phyloP scores from a whole-genome alignment of 768 basidiomycete genomes.

The Austroboletus eburneus region DNA sequence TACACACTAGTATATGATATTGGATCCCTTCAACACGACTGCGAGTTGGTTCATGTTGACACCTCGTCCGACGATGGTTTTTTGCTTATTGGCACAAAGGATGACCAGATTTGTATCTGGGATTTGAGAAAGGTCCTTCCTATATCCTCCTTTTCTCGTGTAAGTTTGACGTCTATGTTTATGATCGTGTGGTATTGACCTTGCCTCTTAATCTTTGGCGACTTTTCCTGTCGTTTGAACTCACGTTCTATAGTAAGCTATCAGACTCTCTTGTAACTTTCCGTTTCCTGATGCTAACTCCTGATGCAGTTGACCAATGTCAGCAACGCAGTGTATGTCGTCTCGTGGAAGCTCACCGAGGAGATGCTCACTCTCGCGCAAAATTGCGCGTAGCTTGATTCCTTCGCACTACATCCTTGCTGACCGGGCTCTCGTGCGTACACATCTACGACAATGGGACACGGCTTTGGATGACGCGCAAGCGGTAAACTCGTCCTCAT shows the following conservation, averaged over 20 bases:
- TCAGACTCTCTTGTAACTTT: not conserved
- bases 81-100: constrained; percentile 4
- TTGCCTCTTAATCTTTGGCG: constrained; percentile 6
- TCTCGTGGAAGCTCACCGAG: constrained; percentile 14
- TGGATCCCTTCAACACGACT: constrained; percentile 3
- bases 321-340: constrained; percentile 5
- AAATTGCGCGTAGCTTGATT: constrained; percentile 1
- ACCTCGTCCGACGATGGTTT: constrained; percentile 15
- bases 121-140: constrained; percentile 10
- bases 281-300: not conserved
- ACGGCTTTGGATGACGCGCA: constrained; percentile 13
- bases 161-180: not conserved
- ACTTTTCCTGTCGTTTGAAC: not conserved
- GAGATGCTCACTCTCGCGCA: constrained; percentile 11
- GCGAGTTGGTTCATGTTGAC: constrained; percentile 10
- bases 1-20: constrained; percentile 4
- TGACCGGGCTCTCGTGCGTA: constrained; percentile 14
- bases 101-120: constrained; percentile 13
- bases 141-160: constrained; percentile 8
- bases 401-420: constrained; percentile 2
- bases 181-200: not conserved
- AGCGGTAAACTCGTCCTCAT: not conserved
- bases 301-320: constrained; percentile 12
- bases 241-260: constrained; percentile 5
- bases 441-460: constrained; percentile 5